phyloP scores from a whole-genome alignment of 345 rosid species.

The Angophora floribunda region DNA sequence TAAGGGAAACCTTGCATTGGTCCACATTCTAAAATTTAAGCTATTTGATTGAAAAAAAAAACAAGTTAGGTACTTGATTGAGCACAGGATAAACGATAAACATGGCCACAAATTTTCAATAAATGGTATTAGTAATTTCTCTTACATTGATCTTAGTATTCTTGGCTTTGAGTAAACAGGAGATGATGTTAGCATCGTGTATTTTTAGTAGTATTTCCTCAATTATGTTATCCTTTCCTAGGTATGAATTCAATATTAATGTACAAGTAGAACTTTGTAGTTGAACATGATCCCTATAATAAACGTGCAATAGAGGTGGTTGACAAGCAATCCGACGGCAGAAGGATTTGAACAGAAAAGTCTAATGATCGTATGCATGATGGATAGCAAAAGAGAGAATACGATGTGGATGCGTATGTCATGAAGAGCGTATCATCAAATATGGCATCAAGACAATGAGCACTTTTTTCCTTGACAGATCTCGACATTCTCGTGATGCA shows the following conservation, averaged over 20 bases:
- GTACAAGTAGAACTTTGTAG: not conserved
- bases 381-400: not conserved
- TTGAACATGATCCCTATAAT: not conserved
- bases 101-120: not conserved
- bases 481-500: not conserved
- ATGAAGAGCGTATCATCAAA: not conserved
- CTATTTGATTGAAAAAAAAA: not conserved
- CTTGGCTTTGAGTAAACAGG: not conserved
- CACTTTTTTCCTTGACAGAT: not conserved
- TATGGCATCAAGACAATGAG: not conserved
- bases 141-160: not conserved
- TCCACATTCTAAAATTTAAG: not conserved
- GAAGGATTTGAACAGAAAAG: not conserved
- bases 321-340: not conserved
- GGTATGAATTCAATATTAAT: not conserved
- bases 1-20: not conserved
- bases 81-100: not conserved
- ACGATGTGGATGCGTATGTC: not conserved
- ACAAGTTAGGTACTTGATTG: not conserved
- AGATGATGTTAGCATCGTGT: not conserved
- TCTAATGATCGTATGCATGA: not conserved
- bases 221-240: not conserved
- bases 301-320: not conserved
- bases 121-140: not conserved
- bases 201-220: not conserved